A percentile compares a stretch with the other conserved stretches of the same genome.
phyloP scores from a whole-genome alignment of 805 yeast species.

The Blastobotrys americana region DNA sequence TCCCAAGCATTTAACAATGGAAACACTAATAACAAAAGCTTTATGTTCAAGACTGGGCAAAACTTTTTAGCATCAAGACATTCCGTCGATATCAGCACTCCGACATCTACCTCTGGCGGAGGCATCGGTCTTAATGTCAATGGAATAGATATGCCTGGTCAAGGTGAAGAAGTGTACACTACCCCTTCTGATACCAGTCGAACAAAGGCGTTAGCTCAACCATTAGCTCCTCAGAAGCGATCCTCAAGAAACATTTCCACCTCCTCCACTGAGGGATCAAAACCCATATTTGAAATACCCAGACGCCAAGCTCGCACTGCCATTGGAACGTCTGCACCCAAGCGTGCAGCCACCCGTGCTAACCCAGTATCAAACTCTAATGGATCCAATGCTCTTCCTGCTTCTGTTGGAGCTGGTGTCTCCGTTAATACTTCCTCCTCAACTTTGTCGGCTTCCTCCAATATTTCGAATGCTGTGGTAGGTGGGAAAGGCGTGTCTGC shows the following conservation, averaged over 20 bases:
- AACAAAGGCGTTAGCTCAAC: constrained; percentile 6
- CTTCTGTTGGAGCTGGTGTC: too few species aligned
- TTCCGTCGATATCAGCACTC: constrained; percentile 3
- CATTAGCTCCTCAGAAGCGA: constrained; percentile 22
- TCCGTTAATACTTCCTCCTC: too few species aligned
- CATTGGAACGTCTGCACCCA: neutral
- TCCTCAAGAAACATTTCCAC: constrained; percentile 11
- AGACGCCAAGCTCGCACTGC: neutral
- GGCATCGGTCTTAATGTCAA: neutral
- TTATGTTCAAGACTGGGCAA: constrained; percentile 14
- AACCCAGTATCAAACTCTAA: neutral
- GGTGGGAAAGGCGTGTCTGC: too few species aligned
- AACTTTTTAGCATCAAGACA: constrained; percentile 9
- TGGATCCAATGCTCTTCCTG: neutral
- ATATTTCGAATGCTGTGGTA: too few species aligned
- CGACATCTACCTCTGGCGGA: constrained; percentile 3
- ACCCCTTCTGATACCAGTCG: constrained; percentile 16
- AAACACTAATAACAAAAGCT: neutral
- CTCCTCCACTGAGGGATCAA: neutral
- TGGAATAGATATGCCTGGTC: neutral
- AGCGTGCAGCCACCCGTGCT: neutral
- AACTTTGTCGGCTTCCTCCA: too few species aligned
- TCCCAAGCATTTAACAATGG: too few species aligned
- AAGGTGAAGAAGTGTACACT: constrained; percentile 6
- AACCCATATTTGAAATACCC: neutral